Conservation (phyloP, 1,284 basidiomycete species). For the Trichosporon ovoides region DNA sequence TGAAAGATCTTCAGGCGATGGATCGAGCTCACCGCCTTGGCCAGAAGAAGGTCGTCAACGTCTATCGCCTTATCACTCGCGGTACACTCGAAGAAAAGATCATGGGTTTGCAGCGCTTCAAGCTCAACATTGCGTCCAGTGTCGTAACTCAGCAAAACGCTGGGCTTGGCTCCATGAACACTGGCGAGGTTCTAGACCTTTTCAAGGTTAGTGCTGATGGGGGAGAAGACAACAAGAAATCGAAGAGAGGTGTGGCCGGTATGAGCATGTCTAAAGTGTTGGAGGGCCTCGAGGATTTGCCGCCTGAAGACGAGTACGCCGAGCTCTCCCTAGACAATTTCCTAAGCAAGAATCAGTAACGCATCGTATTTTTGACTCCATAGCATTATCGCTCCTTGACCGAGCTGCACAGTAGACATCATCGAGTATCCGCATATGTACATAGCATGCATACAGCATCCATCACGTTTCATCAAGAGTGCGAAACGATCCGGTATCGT, state of each 20-base stretch:
- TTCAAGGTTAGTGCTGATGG: slow-evolving; percentile 74
- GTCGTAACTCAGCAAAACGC: slow-evolving; percentile 97
- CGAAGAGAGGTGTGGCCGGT: slow-evolving; percentile 6
- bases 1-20: slow-evolving; percentile 99
- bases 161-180: slow-evolving; percentile 90
- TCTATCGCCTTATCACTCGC: slow-evolving; percentile 93
- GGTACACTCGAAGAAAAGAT: slow-evolving; percentile 99
- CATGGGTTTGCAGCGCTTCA: slow-evolving; percentile 99
- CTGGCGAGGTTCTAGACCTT: slow-evolving; percentile 90
- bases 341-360: slow-evolving; percentile 40
- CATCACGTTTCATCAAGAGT: slow-evolving; percentile 3
- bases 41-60: slow-evolving; percentile 98
- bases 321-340: slow-evolving; percentile 76
- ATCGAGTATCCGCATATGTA: too few species aligned
- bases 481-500: too few species aligned
- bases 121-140: slow-evolving; percentile 94
- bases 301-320: slow-evolving; percentile 83
- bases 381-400: too few species aligned
- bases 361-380: too few species aligned
- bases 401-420: too few species aligned
- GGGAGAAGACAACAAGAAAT: slow-evolving; percentile 48
- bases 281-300: slow-evolving; percentile 76
- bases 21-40: slow-evolving; percentile 96
- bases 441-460: slow-evolving; percentile 19
- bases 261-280: slow-evolving; percentile 68